phyloP scores from a whole-genome alignment of 495 filamentous ascomycete genomes.

The Friedmanniomyces simplex region DNA sequence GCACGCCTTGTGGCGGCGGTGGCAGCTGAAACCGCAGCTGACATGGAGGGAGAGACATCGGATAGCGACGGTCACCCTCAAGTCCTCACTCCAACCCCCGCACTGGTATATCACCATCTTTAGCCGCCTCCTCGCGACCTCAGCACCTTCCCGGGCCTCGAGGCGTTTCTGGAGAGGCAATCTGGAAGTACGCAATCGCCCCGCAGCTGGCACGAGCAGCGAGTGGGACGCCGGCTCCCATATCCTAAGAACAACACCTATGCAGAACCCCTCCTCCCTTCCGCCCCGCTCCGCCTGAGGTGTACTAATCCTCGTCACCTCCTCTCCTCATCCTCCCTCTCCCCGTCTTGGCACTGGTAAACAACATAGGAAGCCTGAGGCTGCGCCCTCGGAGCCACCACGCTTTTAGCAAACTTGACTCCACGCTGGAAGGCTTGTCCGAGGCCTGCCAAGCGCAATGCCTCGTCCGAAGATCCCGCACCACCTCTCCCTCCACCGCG shows the following conservation, averaged over 20 bases:
- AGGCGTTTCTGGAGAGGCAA: not conserved
- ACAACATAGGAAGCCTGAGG: no score
- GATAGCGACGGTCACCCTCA: no score
- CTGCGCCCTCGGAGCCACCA: not conserved
- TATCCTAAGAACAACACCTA: not conserved
- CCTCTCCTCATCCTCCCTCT: no score
- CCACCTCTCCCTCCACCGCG: not conserved
- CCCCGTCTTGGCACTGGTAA: no score
- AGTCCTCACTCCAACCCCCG: no score
- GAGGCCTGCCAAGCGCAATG: not conserved
- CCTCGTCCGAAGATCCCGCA: not conserved
- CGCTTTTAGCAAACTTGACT: not conserved
- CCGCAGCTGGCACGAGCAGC: not conserved
- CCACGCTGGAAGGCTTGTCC: not conserved
- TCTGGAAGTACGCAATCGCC: not conserved
- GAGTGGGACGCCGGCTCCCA: not conserved
- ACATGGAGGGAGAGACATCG: no score
- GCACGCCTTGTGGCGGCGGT: no score
- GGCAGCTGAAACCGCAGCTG: no score
- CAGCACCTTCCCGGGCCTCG: not conserved
- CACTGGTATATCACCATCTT: no score
- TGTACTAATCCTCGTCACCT: not conserved
- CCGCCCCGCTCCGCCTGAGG: not conserved
- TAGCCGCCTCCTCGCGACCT: no score
- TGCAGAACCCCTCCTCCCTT: not conserved